A percentile compares a stretch with the other conserved stretches of the same genome.
These are phyloP conservation scores for Diaporthe eres DNA, from an alignment of 2,329 filamentous ascomycete genomes.

Conservation along the genomic window DNA sequence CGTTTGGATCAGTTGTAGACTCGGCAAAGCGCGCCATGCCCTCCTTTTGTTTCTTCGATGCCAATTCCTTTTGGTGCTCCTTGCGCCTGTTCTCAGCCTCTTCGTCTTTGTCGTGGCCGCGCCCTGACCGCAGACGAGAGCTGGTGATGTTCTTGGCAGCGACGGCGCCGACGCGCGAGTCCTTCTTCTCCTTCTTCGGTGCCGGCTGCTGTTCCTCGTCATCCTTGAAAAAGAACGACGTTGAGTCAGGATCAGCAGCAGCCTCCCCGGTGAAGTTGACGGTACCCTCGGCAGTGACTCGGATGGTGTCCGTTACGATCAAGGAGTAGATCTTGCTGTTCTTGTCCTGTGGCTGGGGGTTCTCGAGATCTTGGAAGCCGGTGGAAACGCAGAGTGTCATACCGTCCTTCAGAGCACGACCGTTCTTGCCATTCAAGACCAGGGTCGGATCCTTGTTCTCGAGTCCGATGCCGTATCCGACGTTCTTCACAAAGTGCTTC, in stretches of 20 bases:
- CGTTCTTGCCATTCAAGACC: slow-evolving; percentile 88
- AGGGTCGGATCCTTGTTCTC: slow-evolving; percentile 90
- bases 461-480: slow-evolving; percentile 93
- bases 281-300: slow-evolving; percentile 79
- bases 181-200: slow-evolving; percentile 92
- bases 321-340: slow-evolving; percentile 91
- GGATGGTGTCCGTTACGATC: slow-evolving; percentile 92
- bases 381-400: slow-evolving; percentile 96
- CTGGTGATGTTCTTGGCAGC: slow-evolving; percentile 96
- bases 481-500: slow-evolving; percentile 93
- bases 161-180: slow-evolving; percentile 85
- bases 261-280: slow-evolving; percentile 96
- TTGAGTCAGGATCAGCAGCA: slow-evolving; percentile 90
- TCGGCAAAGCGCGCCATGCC: slow-evolving; percentile 89
- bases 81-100: slow-evolving; percentile 89
- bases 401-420: slow-evolving; percentile 87
- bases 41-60: slow-evolving; percentile 89
- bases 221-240: slow-evolving; percentile 99
- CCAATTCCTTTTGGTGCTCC: slow-evolving; percentile 92
- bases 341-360: slow-evolving; percentile 89
- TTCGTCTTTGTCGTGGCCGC: slow-evolving; percentile 85
- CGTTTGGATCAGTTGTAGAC: slow-evolving; percentile 86
- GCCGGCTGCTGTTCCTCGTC: slow-evolving; percentile 89
- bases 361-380: slow-evolving; percentile 90
- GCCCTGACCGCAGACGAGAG: slow-evolving; percentile 91